These are phyloP conservation scores for Paulownia fortunei DNA, from an alignment of 257 asterid species.

Conservation along the genomic window DNA sequence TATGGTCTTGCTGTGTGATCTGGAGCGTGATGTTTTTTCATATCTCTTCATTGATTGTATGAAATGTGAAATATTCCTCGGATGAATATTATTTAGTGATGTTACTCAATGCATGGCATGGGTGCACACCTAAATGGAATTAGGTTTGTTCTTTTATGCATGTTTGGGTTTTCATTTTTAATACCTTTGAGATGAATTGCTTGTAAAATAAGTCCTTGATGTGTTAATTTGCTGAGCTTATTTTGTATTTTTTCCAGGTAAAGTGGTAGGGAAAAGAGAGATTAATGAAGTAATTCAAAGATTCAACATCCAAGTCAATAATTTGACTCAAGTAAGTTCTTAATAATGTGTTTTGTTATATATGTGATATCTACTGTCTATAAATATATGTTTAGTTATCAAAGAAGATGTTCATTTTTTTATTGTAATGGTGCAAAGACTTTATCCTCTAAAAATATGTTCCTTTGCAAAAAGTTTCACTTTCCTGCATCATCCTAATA, in stretches of 20 bases:
- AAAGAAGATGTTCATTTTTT: neutral
- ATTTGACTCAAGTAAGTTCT: conserved; percentile 90
- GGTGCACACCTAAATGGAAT: neutral
- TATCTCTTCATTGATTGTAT: neutral
- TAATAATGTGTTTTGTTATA: conserved; percentile 21
- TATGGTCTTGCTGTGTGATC: neutral
- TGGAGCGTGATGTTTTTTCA: conserved; percentile 9
- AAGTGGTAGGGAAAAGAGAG: conserved; percentile 68
- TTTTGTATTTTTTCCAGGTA: conserved; percentile 56
- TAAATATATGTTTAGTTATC: conserved; percentile 2
- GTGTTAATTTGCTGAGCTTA: conserved; percentile 3
- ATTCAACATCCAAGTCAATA: conserved; percentile 94
- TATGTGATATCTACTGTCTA: conserved; percentile 4
- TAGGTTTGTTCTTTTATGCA: neutral
- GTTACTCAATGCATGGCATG: neutral
- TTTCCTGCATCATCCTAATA: conserved; percentile 13
- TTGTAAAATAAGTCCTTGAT: neutral
- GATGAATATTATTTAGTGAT: neutral
- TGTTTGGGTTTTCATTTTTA: conserved; percentile 12
- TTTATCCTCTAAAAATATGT: neutral
- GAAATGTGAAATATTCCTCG: conserved; percentile 2
- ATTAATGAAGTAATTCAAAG: conserved; percentile 62
- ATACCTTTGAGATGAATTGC: conserved; percentile 24
- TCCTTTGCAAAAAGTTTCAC: neutral
- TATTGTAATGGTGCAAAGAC: neutral